phyloP scores from a whole-genome alignment of 2,329 filamentous ascomycete genomes.

The Rhynchosporium secalis region DNA sequence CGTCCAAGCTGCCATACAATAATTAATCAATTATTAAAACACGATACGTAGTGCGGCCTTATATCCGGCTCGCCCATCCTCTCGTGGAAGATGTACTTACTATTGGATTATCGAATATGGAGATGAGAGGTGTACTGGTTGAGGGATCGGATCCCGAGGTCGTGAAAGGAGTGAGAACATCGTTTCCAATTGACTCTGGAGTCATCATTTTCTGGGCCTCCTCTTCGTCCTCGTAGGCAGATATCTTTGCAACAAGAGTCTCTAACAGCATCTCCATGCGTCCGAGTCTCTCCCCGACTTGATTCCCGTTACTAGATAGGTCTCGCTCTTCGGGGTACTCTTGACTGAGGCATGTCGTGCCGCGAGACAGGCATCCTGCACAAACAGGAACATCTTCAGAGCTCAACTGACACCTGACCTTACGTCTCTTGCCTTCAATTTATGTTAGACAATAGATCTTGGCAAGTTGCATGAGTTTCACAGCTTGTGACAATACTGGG shows the following conservation, averaged over 20 bases:
- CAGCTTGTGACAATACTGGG: neutral
- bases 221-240: slow-evolving; percentile 35
- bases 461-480: neutral
- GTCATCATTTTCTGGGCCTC: slow-evolving; percentile 34
- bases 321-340: slow-evolving; percentile 39
- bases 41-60: neutral
- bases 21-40: neutral
- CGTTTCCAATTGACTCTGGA: slow-evolving; percentile 35
- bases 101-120: slow-evolving; percentile 37
- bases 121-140: slow-evolving; percentile 22
- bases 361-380: slow-evolving; percentile 47
- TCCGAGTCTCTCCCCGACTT: slow-evolving; percentile 38
- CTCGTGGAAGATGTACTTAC: slow-evolving; percentile 22
- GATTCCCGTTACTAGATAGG: slow-evolving; percentile 26
- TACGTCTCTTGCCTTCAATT: slow-evolving; percentile 45
- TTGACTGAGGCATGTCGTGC: slow-evolving; percentile 38
- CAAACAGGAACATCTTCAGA: slow-evolving; percentile 45
- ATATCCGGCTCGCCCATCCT: neutral
- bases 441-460: slow-evolving; percentile 11
- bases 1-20: slow-evolving; percentile 31
- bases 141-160: slow-evolving; percentile 18
- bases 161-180: slow-evolving; percentile 33
- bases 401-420: slow-evolving; percentile 51
- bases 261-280: slow-evolving; percentile 37
- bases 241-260: slow-evolving; percentile 36